Conservation (phyloP, 2,329 filamentous ascomycete species). For the Phialemonium atrogriseum region DNA sequence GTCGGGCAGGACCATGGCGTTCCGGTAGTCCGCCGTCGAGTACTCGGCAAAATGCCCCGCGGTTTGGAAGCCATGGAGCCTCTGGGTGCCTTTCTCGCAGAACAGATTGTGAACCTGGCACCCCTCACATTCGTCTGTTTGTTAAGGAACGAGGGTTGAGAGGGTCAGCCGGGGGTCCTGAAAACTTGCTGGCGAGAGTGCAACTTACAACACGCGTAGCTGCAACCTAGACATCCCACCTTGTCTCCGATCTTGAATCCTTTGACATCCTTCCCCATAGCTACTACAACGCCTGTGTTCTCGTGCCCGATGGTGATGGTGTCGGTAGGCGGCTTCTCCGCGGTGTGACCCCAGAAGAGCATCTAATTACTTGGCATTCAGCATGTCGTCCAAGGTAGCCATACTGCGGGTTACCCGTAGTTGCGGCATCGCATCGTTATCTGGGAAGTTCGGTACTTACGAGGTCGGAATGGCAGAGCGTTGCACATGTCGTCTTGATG, state of each 20-base stretch:
- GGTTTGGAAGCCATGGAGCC: conserved; percentile 15
- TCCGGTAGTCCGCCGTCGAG: conserved; percentile 15
- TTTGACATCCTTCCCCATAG: conserved; percentile 46
- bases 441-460: conserved; percentile 2
- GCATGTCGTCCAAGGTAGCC: no score
- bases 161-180: no score
- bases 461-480: conserved; percentile 2
- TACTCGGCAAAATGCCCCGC: conserved; percentile 20
- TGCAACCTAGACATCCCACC: conserved; percentile 29
- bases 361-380: conserved; percentile 1
- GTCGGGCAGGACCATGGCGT: conserved; percentile 16
- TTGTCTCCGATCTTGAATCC: conserved; percentile 50
- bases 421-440: no score
- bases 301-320: conserved; percentile 43
- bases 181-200: no score
- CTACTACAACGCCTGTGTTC: conserved; percentile 53
- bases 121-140: no score
- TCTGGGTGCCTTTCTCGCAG: conserved; percentile 13
- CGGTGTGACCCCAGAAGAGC: conserved; percentile 2
- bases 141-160: no score
- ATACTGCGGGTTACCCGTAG: no score
- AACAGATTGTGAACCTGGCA: conserved; percentile 14
- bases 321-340: no score
- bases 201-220: conserved; percentile 15
- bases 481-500: conserved; percentile 1